Evolutionary conservation across 2,329 filamentous ascomycete species (phyloP).

Genomic region (Colletotrichum camelliae): DNA sequence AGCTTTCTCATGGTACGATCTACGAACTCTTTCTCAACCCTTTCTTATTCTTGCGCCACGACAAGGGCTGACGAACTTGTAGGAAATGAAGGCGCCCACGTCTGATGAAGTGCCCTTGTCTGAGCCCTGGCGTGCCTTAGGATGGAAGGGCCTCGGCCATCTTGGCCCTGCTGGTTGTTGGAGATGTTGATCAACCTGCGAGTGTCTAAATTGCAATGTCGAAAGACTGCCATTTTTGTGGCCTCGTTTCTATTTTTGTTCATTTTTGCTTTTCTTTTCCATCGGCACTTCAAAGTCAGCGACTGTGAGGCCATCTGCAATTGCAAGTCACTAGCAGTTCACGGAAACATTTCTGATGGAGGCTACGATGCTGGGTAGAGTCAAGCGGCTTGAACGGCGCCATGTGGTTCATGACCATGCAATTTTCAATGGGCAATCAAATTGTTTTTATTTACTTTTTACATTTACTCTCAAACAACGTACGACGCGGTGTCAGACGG

Average conservation of each 20-base stretch:
- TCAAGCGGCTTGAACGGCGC: background rate
- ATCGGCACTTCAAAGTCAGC: background rate
- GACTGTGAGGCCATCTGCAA: background rate
- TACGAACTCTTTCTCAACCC: background rate
- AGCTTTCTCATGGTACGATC: background rate
- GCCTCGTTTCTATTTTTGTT: background rate
- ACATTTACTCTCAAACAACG: background rate
- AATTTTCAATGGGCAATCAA: background rate
- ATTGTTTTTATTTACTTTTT: background rate
- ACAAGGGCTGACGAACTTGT: constrained; percentile 1
- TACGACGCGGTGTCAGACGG: background rate
- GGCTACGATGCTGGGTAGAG: background rate
- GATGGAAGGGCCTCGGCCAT: background rate
- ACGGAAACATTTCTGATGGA: background rate
- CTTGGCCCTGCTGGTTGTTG: background rate
- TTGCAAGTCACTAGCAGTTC: background rate
- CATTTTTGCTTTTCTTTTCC: background rate
- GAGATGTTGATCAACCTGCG: background rate
- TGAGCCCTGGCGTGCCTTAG: background rate
- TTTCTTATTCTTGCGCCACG: background rate
- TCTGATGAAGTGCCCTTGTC: background rate
- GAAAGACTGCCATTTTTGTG: background rate
- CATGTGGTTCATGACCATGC: background rate
- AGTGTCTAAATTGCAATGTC: background rate
- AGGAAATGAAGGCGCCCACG: background rate